Evolutionary conservation across 73 alveolate genomes (phyloP).

Genomic region (Blepharisma stoltei): DNA sequence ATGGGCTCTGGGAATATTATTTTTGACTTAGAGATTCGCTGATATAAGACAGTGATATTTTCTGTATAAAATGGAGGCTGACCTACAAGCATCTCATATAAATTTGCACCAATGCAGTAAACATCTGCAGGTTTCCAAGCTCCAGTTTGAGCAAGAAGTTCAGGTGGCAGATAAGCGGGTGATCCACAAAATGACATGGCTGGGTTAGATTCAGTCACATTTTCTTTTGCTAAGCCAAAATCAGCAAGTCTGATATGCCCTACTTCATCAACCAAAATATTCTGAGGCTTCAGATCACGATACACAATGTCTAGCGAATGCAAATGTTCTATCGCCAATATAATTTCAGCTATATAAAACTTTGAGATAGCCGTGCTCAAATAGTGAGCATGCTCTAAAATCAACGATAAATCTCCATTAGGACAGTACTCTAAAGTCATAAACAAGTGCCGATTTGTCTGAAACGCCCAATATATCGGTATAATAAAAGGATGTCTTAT

Average conservation of each 20-base stretch:
- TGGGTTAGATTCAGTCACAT: conserved; percentile 49
- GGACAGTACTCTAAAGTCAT: conserved; percentile 59
- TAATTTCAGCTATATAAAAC: conserved; percentile 51
- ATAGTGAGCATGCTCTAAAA: conserved; percentile 43
- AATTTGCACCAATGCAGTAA: conserved; percentile 67
- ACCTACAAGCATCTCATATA: conserved; percentile 68
- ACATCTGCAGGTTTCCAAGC: conserved; percentile 68
- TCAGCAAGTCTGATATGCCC: conserved; percentile 86
- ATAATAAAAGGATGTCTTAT: conserved; percentile 62
- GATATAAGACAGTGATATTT: conserved; percentile 1
- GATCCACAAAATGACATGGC: conserved; percentile 97
- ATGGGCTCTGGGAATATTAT: conserved; percentile 1
- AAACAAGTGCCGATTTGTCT: conserved; percentile 50
- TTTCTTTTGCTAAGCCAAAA: conserved; percentile 89
- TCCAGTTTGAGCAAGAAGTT: conserved; percentile 49
- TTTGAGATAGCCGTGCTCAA: conserved; percentile 48
- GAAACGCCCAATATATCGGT: conserved; percentile 49
- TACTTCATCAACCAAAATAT: conserved; percentile 74
- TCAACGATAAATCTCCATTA: conserved; percentile 54
- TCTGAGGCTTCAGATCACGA: conserved; percentile 95
- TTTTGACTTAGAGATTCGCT: neutral
- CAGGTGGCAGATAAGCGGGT: conserved; percentile 98
- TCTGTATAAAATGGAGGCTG: conserved; percentile 55
- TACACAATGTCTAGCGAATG: conserved; percentile 54
- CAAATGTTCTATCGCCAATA: conserved; percentile 58